These are phyloP conservation scores for Solanum sejunctum DNA, from an alignment of 257 asterid species.

Conservation along the genomic window DNA sequence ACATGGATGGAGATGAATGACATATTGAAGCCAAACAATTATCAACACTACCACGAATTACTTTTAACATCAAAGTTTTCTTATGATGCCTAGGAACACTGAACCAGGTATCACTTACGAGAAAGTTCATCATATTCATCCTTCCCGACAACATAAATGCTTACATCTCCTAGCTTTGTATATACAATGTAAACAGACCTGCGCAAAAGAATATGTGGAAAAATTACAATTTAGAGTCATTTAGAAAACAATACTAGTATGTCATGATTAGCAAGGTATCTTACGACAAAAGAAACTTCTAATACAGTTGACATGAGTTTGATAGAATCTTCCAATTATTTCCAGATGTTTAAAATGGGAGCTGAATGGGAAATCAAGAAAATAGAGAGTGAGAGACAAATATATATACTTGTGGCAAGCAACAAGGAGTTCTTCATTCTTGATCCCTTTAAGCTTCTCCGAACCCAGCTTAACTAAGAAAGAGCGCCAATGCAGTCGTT, in stretches of 20 bases:
- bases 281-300: not conserved
- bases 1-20: not conserved
- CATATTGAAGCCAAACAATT: not conserved
- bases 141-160: slow-evolving; percentile 85
- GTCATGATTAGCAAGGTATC: not conserved
- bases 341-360: not conserved
- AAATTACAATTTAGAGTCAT: not conserved
- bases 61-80: not conserved
- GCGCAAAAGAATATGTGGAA: slow-evolving; percentile 8
- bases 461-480: slow-evolving; percentile 88
- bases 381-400: not conserved
- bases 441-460: slow-evolving; percentile 79
- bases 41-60: not conserved
- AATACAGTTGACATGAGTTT: not conserved
- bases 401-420: slow-evolving; percentile 47
- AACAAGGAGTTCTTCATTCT: slow-evolving; percentile 91
- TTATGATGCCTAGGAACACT: not conserved
- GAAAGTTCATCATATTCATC: slow-evolving; percentile 95
- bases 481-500: slow-evolving; percentile 89
- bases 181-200: slow-evolving; percentile 86
- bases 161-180: slow-evolving; percentile 91
- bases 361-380: not conserved
- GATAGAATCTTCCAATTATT: not conserved
- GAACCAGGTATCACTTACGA: slow-evolving; percentile 32
- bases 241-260: not conserved